These are phyloP conservation scores for Aphanomyces stellatus DNA, from an alignment of 352 stramenopile species.

Conservation along the genomic window DNA sequence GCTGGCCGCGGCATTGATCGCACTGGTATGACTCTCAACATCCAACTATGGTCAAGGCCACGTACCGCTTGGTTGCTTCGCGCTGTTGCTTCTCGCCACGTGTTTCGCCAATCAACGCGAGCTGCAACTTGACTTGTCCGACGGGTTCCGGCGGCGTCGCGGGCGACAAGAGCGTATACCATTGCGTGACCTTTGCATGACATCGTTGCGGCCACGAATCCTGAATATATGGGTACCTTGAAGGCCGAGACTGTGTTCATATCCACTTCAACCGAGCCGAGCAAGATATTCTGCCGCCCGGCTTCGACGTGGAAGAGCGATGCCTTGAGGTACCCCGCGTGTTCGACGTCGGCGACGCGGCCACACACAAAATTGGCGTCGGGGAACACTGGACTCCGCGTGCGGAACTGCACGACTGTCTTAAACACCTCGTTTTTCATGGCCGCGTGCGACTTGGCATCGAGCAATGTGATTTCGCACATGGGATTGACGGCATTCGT, in stretches of 20 bases:
- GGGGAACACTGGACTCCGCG: constrained; percentile 44
- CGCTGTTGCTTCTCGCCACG: constrained; percentile 53
- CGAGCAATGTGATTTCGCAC: constrained; percentile 47
- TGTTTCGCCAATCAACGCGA: constrained; percentile 50
- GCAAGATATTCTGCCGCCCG: constrained; percentile 41
- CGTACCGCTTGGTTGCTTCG: constrained; percentile 27
- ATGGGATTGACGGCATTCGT: constrained; percentile 31
- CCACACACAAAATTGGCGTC: constrained; percentile 59
- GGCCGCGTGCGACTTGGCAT: constrained; percentile 33
- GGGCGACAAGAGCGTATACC: constrained; percentile 30
- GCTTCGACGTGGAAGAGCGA: constrained; percentile 47
- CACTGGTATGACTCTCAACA: neutral
- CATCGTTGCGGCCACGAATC: neutral
- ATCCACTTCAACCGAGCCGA: constrained; percentile 39
- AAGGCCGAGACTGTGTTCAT: constrained; percentile 43
- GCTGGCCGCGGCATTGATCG: constrained; percentile 4
- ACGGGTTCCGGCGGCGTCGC: constrained; percentile 31
- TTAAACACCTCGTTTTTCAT: constrained; percentile 40
- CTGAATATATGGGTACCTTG: constrained; percentile 23
- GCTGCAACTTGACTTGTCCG: constrained; percentile 42
- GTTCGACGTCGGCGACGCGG: constrained; percentile 39
- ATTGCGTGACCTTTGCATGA: constrained; percentile 23
- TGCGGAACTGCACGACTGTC: constrained; percentile 47
- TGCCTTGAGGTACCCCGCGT: constrained; percentile 41
- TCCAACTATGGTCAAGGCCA: neutral